phyloP scores from a whole-genome alignment of 176 grass and related monocot species.

The Eleusine coracana region DNA sequence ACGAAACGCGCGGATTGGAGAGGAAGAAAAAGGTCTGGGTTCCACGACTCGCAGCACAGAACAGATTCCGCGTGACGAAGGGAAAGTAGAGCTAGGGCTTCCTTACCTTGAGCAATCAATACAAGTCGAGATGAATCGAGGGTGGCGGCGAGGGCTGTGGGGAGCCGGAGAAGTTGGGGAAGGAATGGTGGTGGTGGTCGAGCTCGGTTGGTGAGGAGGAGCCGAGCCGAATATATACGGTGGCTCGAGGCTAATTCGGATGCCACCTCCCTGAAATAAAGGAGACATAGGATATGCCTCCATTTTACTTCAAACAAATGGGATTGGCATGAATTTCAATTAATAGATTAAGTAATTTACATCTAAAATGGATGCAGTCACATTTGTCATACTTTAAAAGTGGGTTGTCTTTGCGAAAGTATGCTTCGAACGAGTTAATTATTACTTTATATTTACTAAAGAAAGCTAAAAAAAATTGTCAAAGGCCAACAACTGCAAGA shows the following conservation, averaged over 20 bases:
- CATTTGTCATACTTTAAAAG: neutral
- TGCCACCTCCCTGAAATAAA: neutral
- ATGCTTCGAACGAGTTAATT: neutral
- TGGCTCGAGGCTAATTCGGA: neutral
- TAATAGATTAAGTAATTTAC: neutral
- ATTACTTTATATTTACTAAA: neutral
- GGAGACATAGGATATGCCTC: neutral
- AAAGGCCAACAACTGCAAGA: neutral
- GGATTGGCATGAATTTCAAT: neutral
- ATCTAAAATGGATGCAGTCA: neutral
- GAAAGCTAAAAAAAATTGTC: neutral
- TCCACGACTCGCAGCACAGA: neutral
- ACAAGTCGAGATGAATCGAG: neutral
- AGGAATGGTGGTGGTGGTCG: slow-evolving; percentile 21
- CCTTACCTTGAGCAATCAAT: slow-evolving; percentile 20
- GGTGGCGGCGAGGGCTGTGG: slow-evolving; percentile 26
- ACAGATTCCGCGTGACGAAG: neutral
- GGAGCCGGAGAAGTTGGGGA: slow-evolving; percentile 25
- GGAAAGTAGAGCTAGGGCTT: neutral
- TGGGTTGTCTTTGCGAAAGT: neutral
- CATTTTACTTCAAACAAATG: neutral
- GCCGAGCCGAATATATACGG: slow-evolving; percentile 29
- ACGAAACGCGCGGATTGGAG: neutral
- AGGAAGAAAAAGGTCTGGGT: neutral
- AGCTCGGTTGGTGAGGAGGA: slow-evolving; percentile 31